phyloP scores from a whole-genome alignment of 805 yeast genomes.

The Metschnikowia amazonensis region DNA sequence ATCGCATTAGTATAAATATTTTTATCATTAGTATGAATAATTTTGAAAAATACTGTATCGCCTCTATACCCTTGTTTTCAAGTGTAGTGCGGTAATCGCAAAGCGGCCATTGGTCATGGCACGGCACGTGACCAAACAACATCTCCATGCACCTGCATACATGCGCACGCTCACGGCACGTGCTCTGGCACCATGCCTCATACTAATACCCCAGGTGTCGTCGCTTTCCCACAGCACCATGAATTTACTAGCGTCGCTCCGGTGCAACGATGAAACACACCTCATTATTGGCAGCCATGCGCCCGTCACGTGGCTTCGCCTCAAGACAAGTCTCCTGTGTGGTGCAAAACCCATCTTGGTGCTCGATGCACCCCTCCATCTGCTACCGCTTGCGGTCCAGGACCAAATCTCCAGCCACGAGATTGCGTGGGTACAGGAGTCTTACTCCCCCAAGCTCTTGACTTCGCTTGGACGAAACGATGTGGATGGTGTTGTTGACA shows the following conservation, averaged over 20 bases:
- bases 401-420: slow-evolving; percentile 23
- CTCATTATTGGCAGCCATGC: slow-evolving; percentile 51
- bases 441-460: slow-evolving; percentile 44
- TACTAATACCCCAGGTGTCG: slow-evolving; percentile 5
- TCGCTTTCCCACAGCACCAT: not conserved
- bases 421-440: slow-evolving; percentile 18
- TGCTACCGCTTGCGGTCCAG: slow-evolving; percentile 24
- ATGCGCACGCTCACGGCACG: slow-evolving; percentile 4
- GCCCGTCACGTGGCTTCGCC: slow-evolving; percentile 45
- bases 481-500: slow-evolving; percentile 66
- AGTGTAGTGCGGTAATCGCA: too few relatives aligned
- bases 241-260: slow-evolving; percentile 18
- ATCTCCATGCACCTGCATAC: slow-evolving; percentile 4
- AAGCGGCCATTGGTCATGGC: not conserved
- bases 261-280: slow-evolving; percentile 50
- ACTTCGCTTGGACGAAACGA: slow-evolving; percentile 55
- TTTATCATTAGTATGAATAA: too few relatives aligned
- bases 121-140: not conserved
- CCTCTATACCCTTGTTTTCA: too few relatives aligned
- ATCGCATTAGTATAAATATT: too few relatives aligned
- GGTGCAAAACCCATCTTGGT: slow-evolving; percentile 56
- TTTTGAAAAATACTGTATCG: too few relatives aligned
- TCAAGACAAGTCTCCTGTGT: slow-evolving; percentile 43
- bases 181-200: slow-evolving; percentile 7
- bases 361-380: slow-evolving; percentile 28